phyloP scores from a whole-genome alignment of 2,329 filamentous ascomycete genomes.

The Microascus cirrosus region DNA sequence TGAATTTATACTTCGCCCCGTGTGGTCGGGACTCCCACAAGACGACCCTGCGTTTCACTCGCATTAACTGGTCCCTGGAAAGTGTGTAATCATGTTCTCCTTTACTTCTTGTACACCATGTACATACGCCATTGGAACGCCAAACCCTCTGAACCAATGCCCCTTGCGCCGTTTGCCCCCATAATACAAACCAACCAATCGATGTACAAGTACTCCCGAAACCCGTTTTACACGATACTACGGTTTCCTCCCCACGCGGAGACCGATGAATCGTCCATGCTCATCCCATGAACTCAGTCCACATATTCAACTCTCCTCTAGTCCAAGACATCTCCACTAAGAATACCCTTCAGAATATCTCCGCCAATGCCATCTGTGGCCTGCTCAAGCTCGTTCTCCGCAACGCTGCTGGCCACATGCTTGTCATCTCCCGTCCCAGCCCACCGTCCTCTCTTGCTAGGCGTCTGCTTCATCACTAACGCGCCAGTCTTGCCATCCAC shows the following conservation, averaged over 20 bases:
- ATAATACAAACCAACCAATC: not conserved
- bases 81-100: not conserved
- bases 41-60: too few species aligned
- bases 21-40: not conserved
- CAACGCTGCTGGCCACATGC: constrained; percentile 66
- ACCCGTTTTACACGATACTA: not conserved
- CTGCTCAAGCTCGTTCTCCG: constrained; percentile 66
- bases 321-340: constrained; percentile 50
- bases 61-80: too few species aligned
- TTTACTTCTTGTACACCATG: not conserved
- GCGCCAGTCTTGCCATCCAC: constrained; percentile 61
- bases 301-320: constrained; percentile 13
- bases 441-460: constrained; percentile 57
- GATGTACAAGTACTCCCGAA: not conserved
- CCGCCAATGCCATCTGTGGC: constrained; percentile 53
- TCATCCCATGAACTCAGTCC: not conserved
- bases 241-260: not conserved
- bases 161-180: not conserved
- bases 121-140: not conserved
- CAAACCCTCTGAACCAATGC: not conserved
- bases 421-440: constrained; percentile 56
- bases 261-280: not conserved
- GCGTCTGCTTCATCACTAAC: constrained; percentile 53
- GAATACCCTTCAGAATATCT: constrained; percentile 50
- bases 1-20: not conserved